Base-by-base conservation (phyloP, 1,284 basidiomycete genomes). In the Ganoderma sp. region DNA sequence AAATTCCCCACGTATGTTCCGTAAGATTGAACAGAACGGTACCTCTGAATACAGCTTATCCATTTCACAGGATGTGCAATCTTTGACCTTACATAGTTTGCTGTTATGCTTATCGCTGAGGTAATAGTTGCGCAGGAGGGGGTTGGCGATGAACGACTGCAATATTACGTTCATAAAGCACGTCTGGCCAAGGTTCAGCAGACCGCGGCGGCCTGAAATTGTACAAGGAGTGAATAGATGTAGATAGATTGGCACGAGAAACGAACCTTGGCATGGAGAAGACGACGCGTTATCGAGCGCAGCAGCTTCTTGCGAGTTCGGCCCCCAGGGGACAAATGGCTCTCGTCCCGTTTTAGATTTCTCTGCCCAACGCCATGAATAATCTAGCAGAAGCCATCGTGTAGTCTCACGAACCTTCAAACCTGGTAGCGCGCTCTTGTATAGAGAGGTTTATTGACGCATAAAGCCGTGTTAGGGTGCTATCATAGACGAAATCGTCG, bases 41-140 rank as follows among this genome's bases (percentile, higher is more conserved):
- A 94, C 95, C 83, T 98, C 96, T 32, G 89, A 82, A 78, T 97
- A 97, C 6, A 98, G 85, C 71, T 88, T 90, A 79, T 99, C 97
- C 91, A 99, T 92, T 79, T 98, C 97, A 79, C 97, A 99, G 67
- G 92, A 96, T 63, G 93, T 92, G 79, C 97, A 99, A 42, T 92
- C 88, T 54, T 89, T 88, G 50, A 83, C 79, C 76, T 88, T 90
- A 80, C 93, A 95, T 69, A 89, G 78, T 74, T 82, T 83, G 75
- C 81, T 80, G 77, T 93, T 91, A 77, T 97, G 95, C 75, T 89
- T 91, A 78, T 98, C 97, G 62, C 91, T 88, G 19, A 99, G 87
- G 75, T 97, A 99, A 79, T 93, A 96, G 74, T 95, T 94, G 56
- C 95, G 88, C 10, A 99, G 84, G 5, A 98, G 83, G 0, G 97